These are phyloP conservation scores for Centaurea solstitialis DNA, from an alignment of 129 eudicot genomes.

Conservation along the genomic window DNA sequence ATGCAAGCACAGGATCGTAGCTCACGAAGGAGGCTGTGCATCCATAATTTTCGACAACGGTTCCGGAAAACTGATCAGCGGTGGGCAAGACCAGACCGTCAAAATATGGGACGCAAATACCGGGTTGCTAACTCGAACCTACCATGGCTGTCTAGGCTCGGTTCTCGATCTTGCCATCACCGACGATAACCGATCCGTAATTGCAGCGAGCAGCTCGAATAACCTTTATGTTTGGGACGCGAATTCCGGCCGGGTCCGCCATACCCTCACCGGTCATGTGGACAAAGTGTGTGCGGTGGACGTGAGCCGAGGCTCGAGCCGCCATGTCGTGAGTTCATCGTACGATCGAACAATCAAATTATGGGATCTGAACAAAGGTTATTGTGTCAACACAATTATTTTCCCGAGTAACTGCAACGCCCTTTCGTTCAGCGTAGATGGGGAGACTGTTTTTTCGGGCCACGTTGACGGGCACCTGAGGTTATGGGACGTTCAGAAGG, in stretches of 20 bases:
- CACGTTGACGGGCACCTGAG: constrained; percentile 79
- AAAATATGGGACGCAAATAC: constrained; percentile 77
- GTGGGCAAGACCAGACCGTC: constrained; percentile 69
- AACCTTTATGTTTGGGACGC: constrained; percentile 68
- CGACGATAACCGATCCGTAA: constrained; percentile 51
- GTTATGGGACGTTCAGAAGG: constrained; percentile 71
- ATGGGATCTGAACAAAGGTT: constrained; percentile 82
- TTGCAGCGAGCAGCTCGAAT: constrained; percentile 77
- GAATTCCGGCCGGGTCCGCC: constrained; percentile 60
- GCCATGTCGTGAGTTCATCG: constrained; percentile 69
- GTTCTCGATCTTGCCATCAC: constrained; percentile 74
- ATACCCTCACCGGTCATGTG: constrained; percentile 73
- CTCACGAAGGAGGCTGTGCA: constrained; percentile 80
- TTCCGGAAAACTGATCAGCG: constrained; percentile 59
- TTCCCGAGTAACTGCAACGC: constrained; percentile 80
- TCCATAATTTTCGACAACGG: constrained; percentile 61
- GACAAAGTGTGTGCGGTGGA: constrained; percentile 87
- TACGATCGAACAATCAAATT: constrained; percentile 76
- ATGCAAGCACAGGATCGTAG: constrained; percentile 54
- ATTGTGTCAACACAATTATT: constrained; percentile 61
- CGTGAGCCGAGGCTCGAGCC: constrained; percentile 58
- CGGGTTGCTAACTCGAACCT: constrained; percentile 48
- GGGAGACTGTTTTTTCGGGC: constrained; percentile 70
- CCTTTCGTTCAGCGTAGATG: constrained; percentile 62
- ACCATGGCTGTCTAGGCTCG: constrained; percentile 69